Base-by-base conservation (phyloP, 1,284 basidiomycete species). In the Agroathelia rolfsii region DNA sequence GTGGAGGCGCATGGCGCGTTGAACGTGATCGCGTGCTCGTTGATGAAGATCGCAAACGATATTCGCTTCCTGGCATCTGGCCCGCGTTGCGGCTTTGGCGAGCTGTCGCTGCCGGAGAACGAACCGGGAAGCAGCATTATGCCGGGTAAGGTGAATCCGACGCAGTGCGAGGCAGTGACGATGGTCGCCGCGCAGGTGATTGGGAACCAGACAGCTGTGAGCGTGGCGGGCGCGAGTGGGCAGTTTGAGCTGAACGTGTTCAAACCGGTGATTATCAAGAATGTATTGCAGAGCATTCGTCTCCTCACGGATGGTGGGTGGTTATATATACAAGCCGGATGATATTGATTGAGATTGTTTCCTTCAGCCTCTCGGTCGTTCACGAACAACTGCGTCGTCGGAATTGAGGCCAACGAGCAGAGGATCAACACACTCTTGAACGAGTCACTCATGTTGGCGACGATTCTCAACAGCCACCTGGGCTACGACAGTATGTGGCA, bases 11-110 rank as follows among this genome's bases (percentile, higher is more conserved):
- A 94, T 38, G 95, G 95, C 38, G 93, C 93, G 7, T 71, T 99
- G 44, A 98, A 98, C 61, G 84, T 86, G 26, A 60, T 99, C 36
- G 95, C 95, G 11, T 87, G 84, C 49, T 95, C 90, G 19, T 64
- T 97, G 42, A 96, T 97, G 90, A 99, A 99, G 72, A 97, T 98
- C 49, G 95, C 94, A 37, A 98, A 99, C 58, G 95, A 99, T 55
- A 95, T 99, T 53, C 81, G 95, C 30, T 98, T 87, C 72, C 82
- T 99, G 44, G 95, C 83, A 20, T 97, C 94, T 33, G 95, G 95
- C 36, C 95, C 95, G 42, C 84, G 95, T 34, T 99, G 95, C 52
- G 95, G 95, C 41, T 72, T 98, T 29, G 95, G 95, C 21, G 95
- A 99, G 63, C 66, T 99, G 32, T 77, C 72, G 49, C 64, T 98